phyloP scores from a whole-genome alignment of 345 rosid species.

The Lenwebbia sp. region DNA sequence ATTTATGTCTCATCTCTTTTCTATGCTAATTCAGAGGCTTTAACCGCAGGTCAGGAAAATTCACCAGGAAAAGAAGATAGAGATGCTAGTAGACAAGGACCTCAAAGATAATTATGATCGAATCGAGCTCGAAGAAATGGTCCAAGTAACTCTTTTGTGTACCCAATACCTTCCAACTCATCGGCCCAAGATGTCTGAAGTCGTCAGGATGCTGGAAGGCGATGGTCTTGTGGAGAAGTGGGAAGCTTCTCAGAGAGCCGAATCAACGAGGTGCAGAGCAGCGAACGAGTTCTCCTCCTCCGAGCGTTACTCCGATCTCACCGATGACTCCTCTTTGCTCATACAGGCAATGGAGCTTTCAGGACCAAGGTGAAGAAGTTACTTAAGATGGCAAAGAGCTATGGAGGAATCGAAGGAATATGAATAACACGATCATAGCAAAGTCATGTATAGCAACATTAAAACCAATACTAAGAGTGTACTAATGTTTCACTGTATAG shows the following conservation, averaged over 20 bases:
- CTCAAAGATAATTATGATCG: slow-evolving; percentile 54
- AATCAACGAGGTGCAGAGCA: slow-evolving; percentile 45
- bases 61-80: slow-evolving; percentile 85
- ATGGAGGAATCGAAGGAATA: background rate
- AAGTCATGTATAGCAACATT: background rate
- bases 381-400: background rate
- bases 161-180: slow-evolving; percentile 73
- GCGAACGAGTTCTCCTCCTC: slow-evolving; percentile 66
- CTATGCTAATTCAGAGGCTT: background rate
- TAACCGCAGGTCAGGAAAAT: slow-evolving; percentile 65
- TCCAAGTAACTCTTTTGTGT: slow-evolving; percentile 77
- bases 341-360: slow-evolving; percentile 93
- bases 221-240: slow-evolving; percentile 94
- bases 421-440: background rate
- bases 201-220: slow-evolving; percentile 91
- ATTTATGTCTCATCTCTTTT: background rate
- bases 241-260: slow-evolving; percentile 87
- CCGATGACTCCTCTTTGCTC: slow-evolving; percentile 70
- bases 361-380: slow-evolving; percentile 63
- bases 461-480: background rate
- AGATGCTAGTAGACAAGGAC: slow-evolving; percentile 80
- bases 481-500: background rate
- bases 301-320: slow-evolving; percentile 77
- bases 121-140: slow-evolving; percentile 78
- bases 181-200: slow-evolving; percentile 95